Conservation (phyloP, 371 early-diverging fungal species). For the Apophysomyces variabilis region DNA sequence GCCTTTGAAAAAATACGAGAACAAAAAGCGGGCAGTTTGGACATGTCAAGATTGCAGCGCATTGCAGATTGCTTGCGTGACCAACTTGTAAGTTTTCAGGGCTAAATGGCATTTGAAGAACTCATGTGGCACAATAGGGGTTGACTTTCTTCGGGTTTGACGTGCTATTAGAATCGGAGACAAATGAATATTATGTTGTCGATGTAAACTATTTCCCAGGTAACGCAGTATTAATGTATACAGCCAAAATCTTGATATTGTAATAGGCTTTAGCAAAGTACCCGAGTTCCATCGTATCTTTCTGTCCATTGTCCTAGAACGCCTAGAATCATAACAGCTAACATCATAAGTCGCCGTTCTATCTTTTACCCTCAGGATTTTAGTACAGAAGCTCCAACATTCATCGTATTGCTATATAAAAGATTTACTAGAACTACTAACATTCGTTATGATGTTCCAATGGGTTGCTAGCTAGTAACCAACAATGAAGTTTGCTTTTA, state of each 20-base stretch:
- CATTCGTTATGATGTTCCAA: no score
- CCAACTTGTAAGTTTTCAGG: conserved; percentile 35
- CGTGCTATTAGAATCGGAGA: conserved; percentile 42
- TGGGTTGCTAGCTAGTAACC: no score
- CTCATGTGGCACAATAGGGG: conserved; percentile 26
- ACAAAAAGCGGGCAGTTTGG: conserved; percentile 29
- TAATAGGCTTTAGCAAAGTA: conserved; percentile 29
- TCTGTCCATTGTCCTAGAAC: conserved; percentile 14
- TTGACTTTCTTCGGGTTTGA: conserved; percentile 57
- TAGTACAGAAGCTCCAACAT: no score
- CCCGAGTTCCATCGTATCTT: conserved; percentile 24
- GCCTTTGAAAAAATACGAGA: conserved; percentile 25
- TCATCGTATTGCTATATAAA: no score
- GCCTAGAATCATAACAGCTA: neutral
- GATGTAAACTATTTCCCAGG: conserved; percentile 60
- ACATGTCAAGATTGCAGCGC: conserved; percentile 29
- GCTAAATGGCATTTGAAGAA: neutral
- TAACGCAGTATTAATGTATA: conserved; percentile 19
- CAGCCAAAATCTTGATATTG: neutral
- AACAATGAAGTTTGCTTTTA: no score
- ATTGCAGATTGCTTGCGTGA: conserved; percentile 39
- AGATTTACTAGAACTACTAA: no score
- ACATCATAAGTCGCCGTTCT: neutral
- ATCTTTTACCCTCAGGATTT: no score
- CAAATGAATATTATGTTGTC: conserved; percentile 39